Evolutionary conservation across 2,329 filamentous ascomycete species (phyloP), one percentile per base, ranked within the genome.

Genomic region (Chlorencoelia australis): DNA sequence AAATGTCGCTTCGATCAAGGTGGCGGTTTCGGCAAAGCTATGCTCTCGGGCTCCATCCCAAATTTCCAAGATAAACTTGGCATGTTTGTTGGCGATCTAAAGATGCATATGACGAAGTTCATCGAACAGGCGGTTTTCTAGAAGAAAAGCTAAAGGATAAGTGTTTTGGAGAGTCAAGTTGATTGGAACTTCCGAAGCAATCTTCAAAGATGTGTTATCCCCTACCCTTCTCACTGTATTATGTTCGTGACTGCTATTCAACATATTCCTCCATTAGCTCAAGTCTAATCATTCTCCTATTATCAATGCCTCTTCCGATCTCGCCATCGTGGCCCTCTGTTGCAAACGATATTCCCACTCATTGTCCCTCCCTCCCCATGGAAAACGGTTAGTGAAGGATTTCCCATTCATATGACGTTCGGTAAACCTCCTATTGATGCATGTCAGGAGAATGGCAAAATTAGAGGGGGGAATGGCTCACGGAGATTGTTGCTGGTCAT

Each of bases 371-470:
- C 36, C 36, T 33, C 30, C 36, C 36, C 30, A 32, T 20, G 15
- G 30, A 30, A 16, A 35, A 26, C 37, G 30, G 14, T 39, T 39
- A 17, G 30, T 30, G 14, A 35, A 22, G 20, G 14, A 21, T 30
- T 39, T 35, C n/a, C 30, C 37, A 33, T 39, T 39, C 30, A 33
- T 39, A n/a, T 14, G 24, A 24, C 30, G 37, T 15, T 35, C 25
- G 7, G 13, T 30, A 30, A 39, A 39, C 2, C 13, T 34, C 18
- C 37, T 34, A 29, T 35, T 10, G 2, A 30, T 7, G 17, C n/a
- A 30, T 16, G 28, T 24, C 28, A 19, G 25, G 31, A 13, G 9
- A 17, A 13, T 11, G 17, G 14, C 7, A 14, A 4, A 24, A 33
- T 24, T 10, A 7, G 13, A 25, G 21, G 14, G 25, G 10, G 18